Evolutionary conservation across 176 grass and related monocot species (phyloP), one percentile per base, ranked within the genome.

Genomic region (Raddia distichophylla): DNA sequence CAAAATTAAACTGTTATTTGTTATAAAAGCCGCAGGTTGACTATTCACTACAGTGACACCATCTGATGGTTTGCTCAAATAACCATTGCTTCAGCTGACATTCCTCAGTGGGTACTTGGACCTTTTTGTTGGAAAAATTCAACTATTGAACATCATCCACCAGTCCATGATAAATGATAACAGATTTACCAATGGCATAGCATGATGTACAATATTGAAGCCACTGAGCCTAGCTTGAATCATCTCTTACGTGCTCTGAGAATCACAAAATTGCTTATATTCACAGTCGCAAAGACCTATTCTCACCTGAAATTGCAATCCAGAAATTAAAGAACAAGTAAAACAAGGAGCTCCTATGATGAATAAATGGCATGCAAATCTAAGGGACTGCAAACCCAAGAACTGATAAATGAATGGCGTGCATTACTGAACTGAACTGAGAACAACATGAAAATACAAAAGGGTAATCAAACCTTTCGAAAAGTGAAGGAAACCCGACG

Each of bases 401-500:
- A 80, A 59, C 7, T 3, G 50, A n/a, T 4, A 78, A 58, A 59
- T 77, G 66, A 81, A 50, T 70, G 77, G 19, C 15, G 61, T 62
- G 62, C 3, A 10, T 50, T 20, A 49, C 45, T 71, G 84, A 42
- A 52, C 44, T 62, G 34, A 58, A 85, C 56, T 15, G 22, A 71
- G 18, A 6, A 9, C 37, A 17, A 14, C 0, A 22, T 67, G 34
- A 70, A 58, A 60, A 69, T 75, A 20, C 37, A 49, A 34, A 8
- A 64, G 81, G 49, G 10, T 79, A 44, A 12, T 71, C 86, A 65
- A 62, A 98, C 95, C 95, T 98, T 98, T 40, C 92, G 81, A 34
- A 98, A 90, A 82, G 95, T 98, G 75, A 98, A 93, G 71, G 92
- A 98, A 88, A 95, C 95, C 57, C 92, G 84, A 32, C 92, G 80